Evolutionary conservation across 441 rosid genomes (phyloP).

Genomic region (Euphorbia schlechtendalii): DNA sequence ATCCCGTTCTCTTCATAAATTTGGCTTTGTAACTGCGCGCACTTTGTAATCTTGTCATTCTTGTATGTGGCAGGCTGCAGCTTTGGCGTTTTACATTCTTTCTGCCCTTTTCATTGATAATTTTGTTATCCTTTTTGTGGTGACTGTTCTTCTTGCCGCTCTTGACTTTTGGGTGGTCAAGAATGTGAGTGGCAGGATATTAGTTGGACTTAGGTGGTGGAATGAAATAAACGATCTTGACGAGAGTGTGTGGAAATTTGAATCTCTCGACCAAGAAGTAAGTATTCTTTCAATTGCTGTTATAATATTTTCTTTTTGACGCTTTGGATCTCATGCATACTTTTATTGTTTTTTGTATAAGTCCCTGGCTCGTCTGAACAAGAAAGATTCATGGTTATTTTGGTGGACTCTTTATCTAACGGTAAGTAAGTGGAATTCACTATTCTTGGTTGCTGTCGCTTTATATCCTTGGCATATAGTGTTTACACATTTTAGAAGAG

Average conservation of each 20-base stretch:
- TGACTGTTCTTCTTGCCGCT: conserved; percentile 92
- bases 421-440: conserved; percentile 38
- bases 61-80: conserved; percentile 57
- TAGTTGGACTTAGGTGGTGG: conserved; percentile 99
- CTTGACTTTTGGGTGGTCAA: conserved; percentile 99
- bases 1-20: conserved; percentile 4
- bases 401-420: conserved; percentile 99
- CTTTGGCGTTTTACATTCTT: conserved; percentile 94
- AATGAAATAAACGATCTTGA: conserved; percentile 94
- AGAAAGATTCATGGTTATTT: conserved; percentile 97
- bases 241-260: conserved; percentile 97
- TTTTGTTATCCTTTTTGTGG: conserved; percentile 94
- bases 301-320: not conserved
- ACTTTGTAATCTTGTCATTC: conserved; percentile 12
- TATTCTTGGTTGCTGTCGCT: not conserved
- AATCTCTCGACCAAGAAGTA: conserved; percentile 99
- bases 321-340: conserved; percentile 14
- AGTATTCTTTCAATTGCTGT: conserved; percentile 18
- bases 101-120: conserved; percentile 75
- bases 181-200: conserved; percentile 96
- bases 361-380: conserved; percentile 93
- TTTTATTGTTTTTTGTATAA: conserved; percentile 24
- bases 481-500: not conserved
- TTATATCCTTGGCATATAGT: not conserved
- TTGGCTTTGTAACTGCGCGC: conserved; percentile 1